These are phyloP conservation scores for Xylaria curta DNA, from an alignment of 495 filamentous ascomycete genomes.

Conservation along the genomic window DNA sequence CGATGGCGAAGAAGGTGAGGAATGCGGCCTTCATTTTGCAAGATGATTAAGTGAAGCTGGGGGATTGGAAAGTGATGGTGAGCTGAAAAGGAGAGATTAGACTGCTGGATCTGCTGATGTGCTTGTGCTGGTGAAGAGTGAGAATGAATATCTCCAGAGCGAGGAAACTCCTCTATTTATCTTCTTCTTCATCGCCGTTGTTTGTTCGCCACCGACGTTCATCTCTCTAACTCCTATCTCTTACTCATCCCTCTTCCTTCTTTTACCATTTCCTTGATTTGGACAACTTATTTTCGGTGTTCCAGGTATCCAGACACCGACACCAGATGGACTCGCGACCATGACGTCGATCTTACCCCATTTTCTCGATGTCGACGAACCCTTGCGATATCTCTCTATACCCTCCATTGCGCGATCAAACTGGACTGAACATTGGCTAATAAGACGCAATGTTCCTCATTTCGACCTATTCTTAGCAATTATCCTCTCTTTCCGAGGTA, in stretches of 20 bases:
- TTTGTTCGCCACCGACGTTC: neutral
- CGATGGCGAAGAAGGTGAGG: conserved; percentile 43
- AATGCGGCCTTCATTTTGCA: conserved; percentile 50
- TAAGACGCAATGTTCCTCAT: neutral
- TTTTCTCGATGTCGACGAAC: neutral
- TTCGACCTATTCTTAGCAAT: conserved; percentile 3
- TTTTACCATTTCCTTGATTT: conserved; percentile 1
- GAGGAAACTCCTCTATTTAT: conserved; percentile 35
- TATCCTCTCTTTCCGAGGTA: neutral
- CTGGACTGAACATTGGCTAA: neutral
- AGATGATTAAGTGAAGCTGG: neutral
- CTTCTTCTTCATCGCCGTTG: conserved; percentile 20
- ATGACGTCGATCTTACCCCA: conserved; percentile 10
- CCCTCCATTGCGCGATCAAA: conserved; percentile 16
- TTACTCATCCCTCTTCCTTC: neutral
- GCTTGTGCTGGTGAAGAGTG: conserved; percentile 28
- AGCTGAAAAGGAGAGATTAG: conserved; percentile 12
- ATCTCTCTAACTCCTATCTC: neutral
- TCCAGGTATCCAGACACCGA: neutral
- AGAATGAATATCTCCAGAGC: neutral
- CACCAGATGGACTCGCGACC: neutral
- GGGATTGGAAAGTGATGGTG: conserved; percentile 2
- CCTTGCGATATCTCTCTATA: neutral
- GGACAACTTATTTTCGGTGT: neutral
- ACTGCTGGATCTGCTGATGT: conserved; percentile 25